A percentile compares a stretch with the other conserved stretches of the same genome.
These are phyloP conservation scores for Kwoniella bestiolae DNA, from an alignment of 768 basidiomycete genomes.

Conservation along the genomic window DNA sequence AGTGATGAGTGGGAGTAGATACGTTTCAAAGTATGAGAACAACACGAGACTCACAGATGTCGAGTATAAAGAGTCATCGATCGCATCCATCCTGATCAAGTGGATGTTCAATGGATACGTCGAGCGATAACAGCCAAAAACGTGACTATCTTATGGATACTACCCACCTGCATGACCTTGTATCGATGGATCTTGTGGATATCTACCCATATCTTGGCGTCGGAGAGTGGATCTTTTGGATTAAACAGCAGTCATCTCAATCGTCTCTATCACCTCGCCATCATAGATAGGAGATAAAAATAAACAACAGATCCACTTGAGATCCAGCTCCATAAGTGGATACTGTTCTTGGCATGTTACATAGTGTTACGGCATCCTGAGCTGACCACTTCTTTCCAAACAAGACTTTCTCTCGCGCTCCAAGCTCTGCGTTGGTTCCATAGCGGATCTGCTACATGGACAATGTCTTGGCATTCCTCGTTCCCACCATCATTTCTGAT, in stretches of 20 bases:
- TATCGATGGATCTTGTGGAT: neutral
- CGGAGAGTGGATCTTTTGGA: neutral
- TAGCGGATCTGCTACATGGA: neutral
- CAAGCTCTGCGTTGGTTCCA: neutral
- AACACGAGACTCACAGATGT: too few relatives aligned
- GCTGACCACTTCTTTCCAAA: neutral
- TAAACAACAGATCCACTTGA: neutral
- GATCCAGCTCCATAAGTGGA: neutral
- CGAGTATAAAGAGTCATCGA: neutral
- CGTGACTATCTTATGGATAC: neutral
- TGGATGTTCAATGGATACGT: neutral
- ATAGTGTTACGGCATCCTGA: neutral
- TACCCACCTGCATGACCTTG: neutral
- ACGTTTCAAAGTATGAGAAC: too few relatives aligned
- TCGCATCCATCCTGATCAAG: neutral
- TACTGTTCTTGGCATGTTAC: slow-evolving; percentile 3
- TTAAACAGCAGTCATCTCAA: neutral
- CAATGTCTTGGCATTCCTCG: neutral
- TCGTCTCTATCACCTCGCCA: neutral
- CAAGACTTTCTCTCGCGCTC: neutral
- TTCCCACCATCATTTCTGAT: neutral
- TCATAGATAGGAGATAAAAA: neutral
- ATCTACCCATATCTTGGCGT: neutral
- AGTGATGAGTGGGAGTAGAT: too few relatives aligned
- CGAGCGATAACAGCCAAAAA: neutral